Conservation (phyloP, 108 stramenopile species). For the Skeletonema grethae region DNA sequence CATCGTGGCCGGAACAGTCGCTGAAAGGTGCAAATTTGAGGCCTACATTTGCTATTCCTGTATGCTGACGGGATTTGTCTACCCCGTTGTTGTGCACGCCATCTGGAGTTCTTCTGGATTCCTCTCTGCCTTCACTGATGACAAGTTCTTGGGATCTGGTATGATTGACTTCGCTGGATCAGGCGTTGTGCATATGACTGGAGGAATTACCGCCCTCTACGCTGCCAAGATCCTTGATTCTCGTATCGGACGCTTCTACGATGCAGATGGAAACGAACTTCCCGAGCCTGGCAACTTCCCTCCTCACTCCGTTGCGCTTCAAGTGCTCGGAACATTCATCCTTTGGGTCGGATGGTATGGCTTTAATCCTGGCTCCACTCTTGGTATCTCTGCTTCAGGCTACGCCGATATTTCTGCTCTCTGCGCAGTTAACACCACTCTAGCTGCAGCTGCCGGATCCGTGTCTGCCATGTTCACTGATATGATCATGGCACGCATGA, state of each 20-base stretch:
- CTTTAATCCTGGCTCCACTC: conserved; percentile 89
- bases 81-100: conserved; percentile 52
- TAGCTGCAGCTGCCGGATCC: conserved; percentile 75
- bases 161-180: too few species aligned
- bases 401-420: conserved; percentile 60
- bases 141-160: too few species aligned
- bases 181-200: conserved; percentile 31
- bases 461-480: conserved; percentile 80
- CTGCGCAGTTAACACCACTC: conserved; percentile 81
- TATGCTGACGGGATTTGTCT: too few species aligned
- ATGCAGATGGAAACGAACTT: conserved; percentile 68
- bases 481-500: conserved; percentile 48
- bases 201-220: conserved; percentile 83
- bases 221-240: conserved; percentile 87
- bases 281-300: conserved; percentile 67
- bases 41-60: conserved; percentile 81
- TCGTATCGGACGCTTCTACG: conserved; percentile 79
- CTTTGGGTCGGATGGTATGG: conserved; percentile 60
- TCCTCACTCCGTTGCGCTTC: conserved; percentile 81
- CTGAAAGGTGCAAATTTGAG: conserved; percentile 77
- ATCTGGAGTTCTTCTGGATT: too few species aligned
- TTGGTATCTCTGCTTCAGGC: conserved; percentile 45
- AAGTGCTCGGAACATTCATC: conserved; percentile 84
- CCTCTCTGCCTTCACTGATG: too few species aligned
- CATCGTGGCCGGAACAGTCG: conserved; percentile 70